Percentiles rank a stretch among this genome's conserved stretches.
Conservation (phyloP, 108 stramenopile species). For the Heterococcus sp. region DNA sequence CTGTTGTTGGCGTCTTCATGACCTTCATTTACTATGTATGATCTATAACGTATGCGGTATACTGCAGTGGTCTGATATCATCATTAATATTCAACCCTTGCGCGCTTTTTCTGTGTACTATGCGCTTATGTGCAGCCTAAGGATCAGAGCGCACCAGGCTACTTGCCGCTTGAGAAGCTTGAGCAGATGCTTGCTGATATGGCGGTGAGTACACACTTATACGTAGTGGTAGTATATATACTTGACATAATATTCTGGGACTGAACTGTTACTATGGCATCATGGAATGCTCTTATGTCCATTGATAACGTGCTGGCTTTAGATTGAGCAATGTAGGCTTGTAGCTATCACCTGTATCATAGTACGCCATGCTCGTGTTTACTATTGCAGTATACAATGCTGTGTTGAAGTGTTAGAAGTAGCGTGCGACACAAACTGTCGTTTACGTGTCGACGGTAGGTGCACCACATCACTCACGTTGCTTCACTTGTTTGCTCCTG, state of each 20-base stretch:
- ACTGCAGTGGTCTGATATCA: background rate
- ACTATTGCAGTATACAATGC: no score
- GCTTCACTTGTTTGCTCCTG: background rate
- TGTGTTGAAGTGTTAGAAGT: no score
- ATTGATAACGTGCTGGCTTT: no score
- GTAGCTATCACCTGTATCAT: no score
- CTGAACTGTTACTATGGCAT: background rate
- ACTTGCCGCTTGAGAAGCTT: slow-evolving; percentile 41
- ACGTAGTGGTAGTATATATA: background rate
- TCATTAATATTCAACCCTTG: background rate
- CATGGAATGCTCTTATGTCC: no score
- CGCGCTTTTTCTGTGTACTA: background rate
- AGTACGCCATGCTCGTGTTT: no score
- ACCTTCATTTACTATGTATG: no score
- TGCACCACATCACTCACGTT: background rate
- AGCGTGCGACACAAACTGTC: no score
- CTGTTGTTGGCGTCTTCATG: no score
- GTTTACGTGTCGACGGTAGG: no score
- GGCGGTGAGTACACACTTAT: background rate
- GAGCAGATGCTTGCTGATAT: background rate
- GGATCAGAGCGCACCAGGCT: slow-evolving; percentile 19
- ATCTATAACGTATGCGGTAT: no score
- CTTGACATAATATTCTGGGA: background rate
- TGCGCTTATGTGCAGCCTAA: slow-evolving; percentile 3
- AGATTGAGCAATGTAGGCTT: no score